Percentiles rank a stretch among this genome's conserved stretches.
phyloP scores from a whole-genome alignment of 225 moss, liverwort and hornwort genomes.

The Polytrichum formosum region DNA sequence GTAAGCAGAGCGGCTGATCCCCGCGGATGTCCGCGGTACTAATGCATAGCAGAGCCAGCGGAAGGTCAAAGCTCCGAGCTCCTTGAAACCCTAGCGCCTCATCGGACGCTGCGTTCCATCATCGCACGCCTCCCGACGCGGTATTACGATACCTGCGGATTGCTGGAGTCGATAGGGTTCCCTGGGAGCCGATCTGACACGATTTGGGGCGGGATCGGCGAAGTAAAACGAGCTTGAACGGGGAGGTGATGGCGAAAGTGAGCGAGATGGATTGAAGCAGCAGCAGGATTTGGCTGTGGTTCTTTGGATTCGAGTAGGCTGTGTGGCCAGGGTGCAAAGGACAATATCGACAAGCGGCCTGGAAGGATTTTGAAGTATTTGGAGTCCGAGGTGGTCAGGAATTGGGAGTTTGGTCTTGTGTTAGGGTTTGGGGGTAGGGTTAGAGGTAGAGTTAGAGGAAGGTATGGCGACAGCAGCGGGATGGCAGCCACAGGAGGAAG shows the following conservation, averaged over 20 bases:
- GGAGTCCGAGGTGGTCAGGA: background rate
- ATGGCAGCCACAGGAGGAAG: constrained; percentile 94
- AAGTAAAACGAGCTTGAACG: too few species aligned
- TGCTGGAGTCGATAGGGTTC: too few species aligned
- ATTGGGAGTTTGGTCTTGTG: constrained; percentile 18
- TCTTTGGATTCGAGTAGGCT: background rate
- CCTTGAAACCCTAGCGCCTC: too few species aligned
- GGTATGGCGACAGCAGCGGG: constrained; percentile 61
- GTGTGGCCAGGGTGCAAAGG: too few species aligned
- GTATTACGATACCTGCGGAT: too few species aligned
- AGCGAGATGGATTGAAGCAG: constrained; percentile 2
- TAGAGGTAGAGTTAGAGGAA: constrained; percentile 4
- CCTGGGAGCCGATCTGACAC: too few species aligned
- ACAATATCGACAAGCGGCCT: background rate
- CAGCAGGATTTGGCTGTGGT: background rate
- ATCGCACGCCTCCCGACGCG: too few species aligned
- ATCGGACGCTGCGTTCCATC: too few species aligned
- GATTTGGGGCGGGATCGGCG: too few species aligned
- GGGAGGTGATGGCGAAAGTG: background rate
- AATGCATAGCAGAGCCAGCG: background rate
- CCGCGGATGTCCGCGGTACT: too few species aligned
- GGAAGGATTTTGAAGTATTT: background rate
- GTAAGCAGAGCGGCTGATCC: too few species aligned
- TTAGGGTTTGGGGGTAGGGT: constrained; percentile 32
- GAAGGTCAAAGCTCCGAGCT: background rate